Evolutionary conservation across 78 protist species (phyloP).

Genomic region (Polysphondylium violaceum): DNA sequence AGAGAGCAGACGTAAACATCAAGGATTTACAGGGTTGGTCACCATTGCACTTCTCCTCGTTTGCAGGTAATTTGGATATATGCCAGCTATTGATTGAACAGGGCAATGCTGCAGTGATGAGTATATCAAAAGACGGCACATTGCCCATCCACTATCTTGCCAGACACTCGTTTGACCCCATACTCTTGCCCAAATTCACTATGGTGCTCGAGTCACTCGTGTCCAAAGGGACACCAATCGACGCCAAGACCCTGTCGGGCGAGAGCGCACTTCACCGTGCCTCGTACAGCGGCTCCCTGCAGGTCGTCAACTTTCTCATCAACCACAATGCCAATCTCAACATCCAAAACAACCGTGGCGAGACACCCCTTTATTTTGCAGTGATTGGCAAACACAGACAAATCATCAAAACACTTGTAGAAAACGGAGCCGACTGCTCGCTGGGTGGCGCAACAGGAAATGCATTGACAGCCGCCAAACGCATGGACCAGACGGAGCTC

Average conservation of each 20-base stretch:
- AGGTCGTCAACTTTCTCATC: conserved; percentile 20
- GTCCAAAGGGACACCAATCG: conserved; percentile 52
- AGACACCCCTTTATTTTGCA: conserved; percentile 60
- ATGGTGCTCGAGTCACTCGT: conserved; percentile 18
- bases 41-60: conserved; percentile 65
- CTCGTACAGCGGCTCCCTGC: conserved; percentile 19
- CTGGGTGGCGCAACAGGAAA: conserved; percentile 60
- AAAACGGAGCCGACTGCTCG: conserved; percentile 47
- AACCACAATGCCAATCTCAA: conserved; percentile 32
- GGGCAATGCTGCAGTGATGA: conserved; percentile 63
- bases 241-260: conserved; percentile 67
- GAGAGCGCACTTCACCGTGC: conserved; percentile 71
- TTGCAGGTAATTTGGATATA: conserved; percentile 56
- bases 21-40: conserved; percentile 75
- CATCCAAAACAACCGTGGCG: conserved; percentile 62
- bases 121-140: conserved; percentile 73
- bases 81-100: conserved; percentile 50
- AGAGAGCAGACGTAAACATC: conserved; percentile 24
- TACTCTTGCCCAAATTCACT: neutral
- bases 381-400: conserved; percentile 33
- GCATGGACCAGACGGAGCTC: conserved; percentile 32
- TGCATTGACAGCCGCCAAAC: conserved; percentile 26
- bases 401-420: conserved; percentile 28
- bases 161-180: conserved; percentile 11
- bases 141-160: conserved; percentile 67